Evolutionary conservation across 2,329 filamentous ascomycete genomes (phyloP), one percentile per base, ranked within the genome.

Genomic region (Pestalotiopsis sp.): DNA sequence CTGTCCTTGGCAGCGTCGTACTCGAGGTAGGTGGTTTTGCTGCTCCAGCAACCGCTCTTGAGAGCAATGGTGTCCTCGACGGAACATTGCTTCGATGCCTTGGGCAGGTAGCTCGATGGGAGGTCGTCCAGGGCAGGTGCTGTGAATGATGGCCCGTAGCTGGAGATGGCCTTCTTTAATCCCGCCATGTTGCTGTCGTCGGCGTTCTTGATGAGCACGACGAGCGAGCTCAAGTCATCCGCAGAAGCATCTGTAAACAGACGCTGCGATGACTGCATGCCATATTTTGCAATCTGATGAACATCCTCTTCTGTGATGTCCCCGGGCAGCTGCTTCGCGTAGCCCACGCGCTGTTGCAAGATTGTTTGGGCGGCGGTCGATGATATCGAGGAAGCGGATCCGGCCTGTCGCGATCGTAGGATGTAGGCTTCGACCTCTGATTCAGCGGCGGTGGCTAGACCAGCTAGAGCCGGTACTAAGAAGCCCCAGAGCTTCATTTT

Each of bases 191-290:
- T 83, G 57, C 82, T 75, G 17, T 80, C 72, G 20, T 82, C 84
- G 78, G 87, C 81, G 74, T 90, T 88, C 75, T 91, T 85, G 64
- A 91, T 80, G 72, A 89, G 78, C 65, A 91, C 79, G 31, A 92
- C 79, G 52, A 92, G 83, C 78, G 93, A 89, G 65, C 79, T 81
- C 4, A 84, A 82, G 63, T 79, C 75, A 12, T 79, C 75, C 4
- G 74, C 68, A n/a, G 27, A 69, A 4, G 69, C 68, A 7, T 73
- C 78, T 23, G 74, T 75, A 72, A 92, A 90, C 23, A 92, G 78
- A 17, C 82, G 77, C 66, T 80, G 73, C 6, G 85, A 79, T 38
- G 80, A 75, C 70, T 86, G 88, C 17, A 52, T 62, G 70, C 89
- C 90, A 77, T 89, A 92, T 64, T 81, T 81, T 74, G 89, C 88